These are phyloP conservation scores for Calophaca sinica DNA, from an alignment of 306 rosid genomes.

Conservation along the genomic window DNA sequence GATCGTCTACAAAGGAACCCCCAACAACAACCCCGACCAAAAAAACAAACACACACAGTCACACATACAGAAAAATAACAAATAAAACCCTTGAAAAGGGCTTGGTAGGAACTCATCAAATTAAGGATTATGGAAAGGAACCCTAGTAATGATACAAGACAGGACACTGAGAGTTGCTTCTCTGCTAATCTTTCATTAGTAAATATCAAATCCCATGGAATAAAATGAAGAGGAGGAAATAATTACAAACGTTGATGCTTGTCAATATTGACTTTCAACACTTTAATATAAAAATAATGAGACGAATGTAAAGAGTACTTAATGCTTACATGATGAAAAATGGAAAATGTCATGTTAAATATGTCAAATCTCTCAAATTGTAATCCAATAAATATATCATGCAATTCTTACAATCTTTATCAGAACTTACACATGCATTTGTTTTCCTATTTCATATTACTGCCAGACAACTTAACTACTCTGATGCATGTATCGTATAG, in stretches of 20 bases:
- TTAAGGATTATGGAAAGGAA: constrained; percentile 23
- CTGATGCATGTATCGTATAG: background rate
- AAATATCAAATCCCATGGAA: constrained; percentile 11
- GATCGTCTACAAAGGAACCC: background rate
- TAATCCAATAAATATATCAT: constrained; percentile 17
- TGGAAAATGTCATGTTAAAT: constrained; percentile 5
- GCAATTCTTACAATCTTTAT: background rate
- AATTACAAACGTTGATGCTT: constrained; percentile 2
- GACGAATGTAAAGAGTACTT: constrained; percentile 20
- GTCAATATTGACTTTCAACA: constrained; percentile 9
- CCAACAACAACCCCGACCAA: background rate
- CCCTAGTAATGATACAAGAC: background rate
- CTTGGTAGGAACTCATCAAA: constrained; percentile 18
- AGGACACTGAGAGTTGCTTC: background rate
- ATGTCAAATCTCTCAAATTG: constrained; percentile 25
- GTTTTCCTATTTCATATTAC: constrained; percentile 29
- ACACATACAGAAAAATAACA: background rate
- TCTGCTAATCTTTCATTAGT: constrained; percentile 27
- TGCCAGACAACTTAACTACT: constrained; percentile 1
- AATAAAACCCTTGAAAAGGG: background rate
- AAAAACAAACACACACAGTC: background rate
- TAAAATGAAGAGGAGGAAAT: constrained; percentile 11
- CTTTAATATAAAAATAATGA: background rate
- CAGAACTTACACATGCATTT: constrained; percentile 32
- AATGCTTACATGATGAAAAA: constrained; percentile 1